Evolutionary conservation across 176 grass and related monocot species (phyloP).

Genomic region (Carex myosuroides): DNA sequence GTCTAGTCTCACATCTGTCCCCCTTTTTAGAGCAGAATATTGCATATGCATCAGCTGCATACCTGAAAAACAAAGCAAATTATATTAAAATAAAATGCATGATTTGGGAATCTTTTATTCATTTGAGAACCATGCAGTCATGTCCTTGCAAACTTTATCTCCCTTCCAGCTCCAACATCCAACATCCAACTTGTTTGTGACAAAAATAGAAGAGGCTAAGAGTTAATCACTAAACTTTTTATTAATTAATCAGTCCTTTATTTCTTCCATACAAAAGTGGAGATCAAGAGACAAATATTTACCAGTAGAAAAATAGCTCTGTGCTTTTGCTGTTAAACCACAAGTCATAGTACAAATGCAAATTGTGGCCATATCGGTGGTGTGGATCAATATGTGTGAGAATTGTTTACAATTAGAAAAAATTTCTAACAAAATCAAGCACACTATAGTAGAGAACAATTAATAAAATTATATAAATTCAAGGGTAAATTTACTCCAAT

Average conservation of each 20-base stretch:
- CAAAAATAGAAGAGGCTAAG: background rate
- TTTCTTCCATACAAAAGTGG: background rate
- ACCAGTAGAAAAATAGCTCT: conserved; percentile 96
- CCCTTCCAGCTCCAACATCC: conserved; percentile 68
- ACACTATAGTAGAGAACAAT: no score
- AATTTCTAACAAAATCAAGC: no score
- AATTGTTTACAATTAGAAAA: no score
- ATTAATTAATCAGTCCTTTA: background rate
- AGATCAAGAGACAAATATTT: background rate
- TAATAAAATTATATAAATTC: no score
- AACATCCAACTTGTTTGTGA: conserved; percentile 5
- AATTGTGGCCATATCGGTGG: conserved; percentile 91
- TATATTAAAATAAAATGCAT: no score
- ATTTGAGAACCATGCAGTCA: no score
- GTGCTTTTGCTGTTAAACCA: conserved; percentile 84
- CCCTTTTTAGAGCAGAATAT: no score
- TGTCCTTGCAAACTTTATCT: background rate
- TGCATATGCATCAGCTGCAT: no score
- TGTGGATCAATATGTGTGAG: conserved; percentile 24
- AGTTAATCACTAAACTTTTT: background rate
- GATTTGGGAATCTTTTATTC: no score
- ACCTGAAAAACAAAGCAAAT: no score
- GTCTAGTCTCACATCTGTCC: no score
- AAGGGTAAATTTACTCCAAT: no score
- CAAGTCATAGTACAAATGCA: conserved; percentile 86